Evolutionary conservation across 2,329 filamentous ascomycete species (phyloP).

Genomic region (Ophiobolus disseminans): DNA sequence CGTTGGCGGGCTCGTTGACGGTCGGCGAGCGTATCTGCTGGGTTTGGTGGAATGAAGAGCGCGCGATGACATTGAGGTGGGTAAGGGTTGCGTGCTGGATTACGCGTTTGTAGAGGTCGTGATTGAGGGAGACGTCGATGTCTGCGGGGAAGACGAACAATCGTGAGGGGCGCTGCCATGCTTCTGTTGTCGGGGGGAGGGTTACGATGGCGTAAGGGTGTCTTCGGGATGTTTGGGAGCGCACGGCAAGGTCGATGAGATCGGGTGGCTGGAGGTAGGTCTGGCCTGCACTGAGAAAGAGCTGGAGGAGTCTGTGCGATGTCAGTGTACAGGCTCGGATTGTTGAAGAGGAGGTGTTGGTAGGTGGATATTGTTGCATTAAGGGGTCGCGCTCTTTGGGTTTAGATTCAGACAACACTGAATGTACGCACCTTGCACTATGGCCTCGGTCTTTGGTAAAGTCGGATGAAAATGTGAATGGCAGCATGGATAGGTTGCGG

Average conservation of each 20-base stretch:
- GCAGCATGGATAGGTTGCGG: constrained; percentile 16
- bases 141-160: constrained; percentile 2
- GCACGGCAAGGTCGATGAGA: constrained; percentile 31
- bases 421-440: constrained; percentile 8
- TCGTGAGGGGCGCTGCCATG: constrained; percentile 5
- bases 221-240: constrained; percentile 11
- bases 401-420: background rate
- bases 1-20: background rate
- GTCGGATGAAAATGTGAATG: constrained; percentile 26
- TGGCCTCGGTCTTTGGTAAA: constrained; percentile 4
- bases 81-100: background rate
- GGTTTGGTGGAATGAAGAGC: constrained; percentile 17
- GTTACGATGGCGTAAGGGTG: constrained; percentile 19
- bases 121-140: background rate
- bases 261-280: constrained; percentile 37
- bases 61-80: constrained; percentile 16
- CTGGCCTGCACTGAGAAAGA: constrained; percentile 27
- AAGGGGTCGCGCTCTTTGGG: too few relatives aligned
- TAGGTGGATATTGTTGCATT: too few relatives aligned
- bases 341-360: background rate
- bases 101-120: background rate
- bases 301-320: constrained; percentile 16
- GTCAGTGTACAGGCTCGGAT: background rate
- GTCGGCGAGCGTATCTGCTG: background rate
- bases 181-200: constrained; percentile 16